Percentiles rank a stretch among this genome's conserved stretches.
phyloP scores from a whole-genome alignment of 331 rosid species.

The Prunus yedoensis region DNA sequence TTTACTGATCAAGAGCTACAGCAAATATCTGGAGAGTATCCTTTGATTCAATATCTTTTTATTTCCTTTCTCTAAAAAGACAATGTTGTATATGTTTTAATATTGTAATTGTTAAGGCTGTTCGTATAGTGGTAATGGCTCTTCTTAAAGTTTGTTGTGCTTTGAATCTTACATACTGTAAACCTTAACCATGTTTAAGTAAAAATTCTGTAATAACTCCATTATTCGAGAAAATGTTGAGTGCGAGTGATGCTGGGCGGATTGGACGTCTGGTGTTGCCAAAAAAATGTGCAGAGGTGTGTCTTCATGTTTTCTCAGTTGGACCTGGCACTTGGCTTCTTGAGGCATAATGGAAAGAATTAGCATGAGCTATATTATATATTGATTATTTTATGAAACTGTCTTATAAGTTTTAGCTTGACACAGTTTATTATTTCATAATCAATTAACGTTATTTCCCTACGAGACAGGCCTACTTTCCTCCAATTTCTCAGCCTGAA shows the following conservation, averaged over 20 bases:
- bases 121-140: background rate
- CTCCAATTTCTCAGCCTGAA: conserved; percentile 94
- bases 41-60: conserved; percentile 32
- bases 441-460: conserved; percentile 17
- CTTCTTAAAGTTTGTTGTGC: background rate
- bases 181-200: conserved; percentile 65
- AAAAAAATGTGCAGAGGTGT: conserved; percentile 98
- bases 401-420: background rate
- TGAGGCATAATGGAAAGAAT: conserved; percentile 8
- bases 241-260: conserved; percentile 99
- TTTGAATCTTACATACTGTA: conserved; percentile 8
- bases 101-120: background rate
- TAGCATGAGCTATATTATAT: conserved; percentile 4
- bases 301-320: conserved; percentile 22
- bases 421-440: conserved; percentile 2
- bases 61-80: background rate
- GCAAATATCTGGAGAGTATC: conserved; percentile 92
- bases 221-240: conserved; percentile 88
- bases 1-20: conserved; percentile 94
- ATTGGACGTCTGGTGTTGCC: conserved; percentile 98
- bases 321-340: conserved; percentile 4
- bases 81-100: background rate
- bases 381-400: background rate
- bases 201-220: conserved; percentile 91
- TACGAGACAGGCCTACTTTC: conserved; percentile 86